These are phyloP conservation scores for Cucurbitaria berberidis DNA, from an alignment of 2,329 filamentous ascomycete species.

Conservation along the genomic window DNA sequence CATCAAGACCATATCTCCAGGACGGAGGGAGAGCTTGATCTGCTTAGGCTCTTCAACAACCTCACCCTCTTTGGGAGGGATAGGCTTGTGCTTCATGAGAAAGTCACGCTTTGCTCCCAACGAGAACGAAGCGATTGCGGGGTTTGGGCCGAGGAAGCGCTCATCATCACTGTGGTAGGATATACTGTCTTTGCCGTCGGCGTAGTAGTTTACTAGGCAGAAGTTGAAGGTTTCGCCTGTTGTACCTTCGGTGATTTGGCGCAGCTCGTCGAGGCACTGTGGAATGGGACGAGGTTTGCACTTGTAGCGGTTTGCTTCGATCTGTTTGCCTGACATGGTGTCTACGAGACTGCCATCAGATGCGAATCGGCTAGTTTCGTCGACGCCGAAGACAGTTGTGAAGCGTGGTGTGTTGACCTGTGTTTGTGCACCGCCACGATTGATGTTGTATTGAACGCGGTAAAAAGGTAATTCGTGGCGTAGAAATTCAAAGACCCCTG, in stretches of 20 bases:
- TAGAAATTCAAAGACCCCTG: slow-evolving; percentile 72
- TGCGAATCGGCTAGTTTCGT: slow-evolving; percentile 68
- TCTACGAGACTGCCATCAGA: slow-evolving; percentile 48
- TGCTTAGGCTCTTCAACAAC: slow-evolving; percentile 49
- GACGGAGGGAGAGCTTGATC: slow-evolving; percentile 62
- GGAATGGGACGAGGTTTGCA: slow-evolving; percentile 74
- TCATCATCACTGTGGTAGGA: slow-evolving; percentile 83
- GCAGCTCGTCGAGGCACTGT: slow-evolving; percentile 69
- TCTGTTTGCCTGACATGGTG: slow-evolving; percentile 47
- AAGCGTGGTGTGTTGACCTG: slow-evolving; percentile 68
- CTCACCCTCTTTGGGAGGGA: slow-evolving; percentile 44
- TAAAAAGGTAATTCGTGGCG: slow-evolving; percentile 77
- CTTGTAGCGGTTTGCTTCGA: slow-evolving; percentile 59
- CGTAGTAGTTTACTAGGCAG: slow-evolving; percentile 83
- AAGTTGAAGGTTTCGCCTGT: slow-evolving; percentile 77
- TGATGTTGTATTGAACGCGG: slow-evolving; percentile 75
- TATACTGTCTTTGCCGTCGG: slow-evolving; percentile 74
- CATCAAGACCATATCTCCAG: slow-evolving; percentile 83
- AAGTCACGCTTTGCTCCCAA: slow-evolving; percentile 77
- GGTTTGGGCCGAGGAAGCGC: slow-evolving; percentile 71
- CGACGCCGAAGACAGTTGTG: slow-evolving; percentile 66
- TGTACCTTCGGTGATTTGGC: slow-evolving; percentile 67
- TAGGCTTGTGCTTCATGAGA: slow-evolving; percentile 77
- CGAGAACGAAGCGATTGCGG: slow-evolving; percentile 76
- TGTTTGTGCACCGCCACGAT: slow-evolving; percentile 67